Evolutionary conservation across 2,329 filamentous ascomycete genomes (phyloP), one percentile per base, ranked within the genome.

Genomic region (Phyllosticta paracitricarpa): DNA sequence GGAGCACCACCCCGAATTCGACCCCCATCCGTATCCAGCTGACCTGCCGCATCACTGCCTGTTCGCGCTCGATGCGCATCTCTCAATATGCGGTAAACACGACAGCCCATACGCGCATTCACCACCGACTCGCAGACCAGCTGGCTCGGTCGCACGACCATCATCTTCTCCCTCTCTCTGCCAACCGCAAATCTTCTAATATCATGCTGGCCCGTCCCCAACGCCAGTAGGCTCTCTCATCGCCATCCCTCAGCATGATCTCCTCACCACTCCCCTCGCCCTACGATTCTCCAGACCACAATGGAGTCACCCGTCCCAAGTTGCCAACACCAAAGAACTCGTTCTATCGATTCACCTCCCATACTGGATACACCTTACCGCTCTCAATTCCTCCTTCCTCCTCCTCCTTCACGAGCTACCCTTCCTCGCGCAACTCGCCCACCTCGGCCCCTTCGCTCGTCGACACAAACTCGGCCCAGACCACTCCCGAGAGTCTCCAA

Each of bases 401-500:
- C 9, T 59, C 61, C 10, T 48, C 61, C 28, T 61, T 58, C 25
- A 69, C 72, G 58, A 70, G 62, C 65, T 76, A 72, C 28, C 68
- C 72, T 53, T 67, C 70, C 61, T 71, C 75, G 33, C 70, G 75
- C 57, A 71, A 68, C 68, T 78, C 75, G 64, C 76, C 76, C 19
- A 68, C 72, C 26, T 71, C 72, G 26, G 69, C 69, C 12, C 70
- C 73, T 54, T 71, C 70, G 35, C 66, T 68, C 63, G 67, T 82
- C 65, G 83, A 81, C 61, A 82, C 79, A 59, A 26, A 54, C 48
- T 89, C 86, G 9, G 75, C 87, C 61, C 84, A 88, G 68, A 80
- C 81, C 2, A 89, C 88, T 0, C 87, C 88, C 4, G 87, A 90
- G 66, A 79, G 81, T 55, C 77, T 81, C 59, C 79, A 80, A 19